Conservation (phyloP, 352 stramenopile species). For the Globisporangium orthogonon region DNA sequence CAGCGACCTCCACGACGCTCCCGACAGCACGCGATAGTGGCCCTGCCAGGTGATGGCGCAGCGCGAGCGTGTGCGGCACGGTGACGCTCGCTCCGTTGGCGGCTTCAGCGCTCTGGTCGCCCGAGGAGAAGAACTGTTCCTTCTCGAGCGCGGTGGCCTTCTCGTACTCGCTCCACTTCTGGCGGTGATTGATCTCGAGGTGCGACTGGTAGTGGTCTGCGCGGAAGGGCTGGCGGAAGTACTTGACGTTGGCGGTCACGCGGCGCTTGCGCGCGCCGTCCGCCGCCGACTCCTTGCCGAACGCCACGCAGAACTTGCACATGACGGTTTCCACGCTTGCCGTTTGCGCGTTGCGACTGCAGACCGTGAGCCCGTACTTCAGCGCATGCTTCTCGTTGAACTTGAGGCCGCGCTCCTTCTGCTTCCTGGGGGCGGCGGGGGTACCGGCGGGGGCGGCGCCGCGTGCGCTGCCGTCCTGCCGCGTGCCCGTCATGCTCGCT, state of each 20-base stretch:
- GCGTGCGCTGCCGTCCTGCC: constrained; percentile 4
- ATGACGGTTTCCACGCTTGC: constrained; percentile 54
- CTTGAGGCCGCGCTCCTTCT: constrained; percentile 51
- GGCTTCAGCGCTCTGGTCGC: constrained; percentile 21
- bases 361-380: constrained; percentile 65
- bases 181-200: constrained; percentile 61
- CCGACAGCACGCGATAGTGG: background rate
- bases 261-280: constrained; percentile 54
- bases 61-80: constrained; percentile 17
- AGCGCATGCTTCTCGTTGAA: constrained; percentile 69
- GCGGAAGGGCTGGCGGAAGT: constrained; percentile 60
- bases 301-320: constrained; percentile 74
- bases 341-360: constrained; percentile 43
- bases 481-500: constrained; percentile 18
- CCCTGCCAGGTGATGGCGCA: constrained; percentile 14
- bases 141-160: constrained; percentile 43
- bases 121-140: constrained; percentile 38
- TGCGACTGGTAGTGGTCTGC: constrained; percentile 66
- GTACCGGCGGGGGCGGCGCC: background rate
- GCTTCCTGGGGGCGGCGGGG: constrained; percentile 23
- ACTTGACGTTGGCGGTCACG: constrained; percentile 66
- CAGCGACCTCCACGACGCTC: background rate
- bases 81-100: constrained; percentile 19
- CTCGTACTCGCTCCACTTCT: constrained; percentile 62
- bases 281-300: constrained; percentile 49